Evolutionary conservation across 306 rosid genomes (phyloP), one percentile per base, ranked within the genome.

Genomic region (Cucurbita maxima): DNA sequence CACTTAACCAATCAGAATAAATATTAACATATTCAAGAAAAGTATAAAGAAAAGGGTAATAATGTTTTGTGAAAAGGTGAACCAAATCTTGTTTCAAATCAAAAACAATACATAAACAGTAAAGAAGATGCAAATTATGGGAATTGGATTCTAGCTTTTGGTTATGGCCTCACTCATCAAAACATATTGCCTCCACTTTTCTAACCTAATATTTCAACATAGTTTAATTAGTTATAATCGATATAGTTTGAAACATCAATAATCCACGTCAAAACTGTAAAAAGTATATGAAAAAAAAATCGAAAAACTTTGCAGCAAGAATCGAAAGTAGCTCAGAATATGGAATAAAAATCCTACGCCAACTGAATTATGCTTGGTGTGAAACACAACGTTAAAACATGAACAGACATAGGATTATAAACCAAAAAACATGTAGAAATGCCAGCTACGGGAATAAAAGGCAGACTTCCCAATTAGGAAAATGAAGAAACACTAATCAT

Each of bases 391-490:
- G 34, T 30, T 30, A 30, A 2, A 30, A 30, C 34, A 30, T 30
- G 34, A 30, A 30, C 34, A 30, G 3, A 30, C 0, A 30, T 30
- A 30, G 34, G 34, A 30, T 30, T 30, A 30, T 30, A 30, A 30
- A 30, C 34, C 34, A 30, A 30, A 30, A 30, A 30, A 30, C 34
- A 30, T 64, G 48, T 18, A 38, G n/a, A 18, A 66, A 44, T 66
- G 72, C 38, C 72, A 66, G 48, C 34, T 36, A 13, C 8, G 59
- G 11, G 43, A 59, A 16, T 53, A 37, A 48, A n/a, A 79, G 83
- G 78, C 16, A 80, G 64, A 74, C 79, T 90, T 88, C 86, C 92
- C 56, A 73, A 84, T 82, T 76, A 74, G 94, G 94, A 76, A 86
- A 85, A 56, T 75, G 67, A 76, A 50, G 3, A 50, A 14, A 71